phyloP scores from a whole-genome alignment of 1,139 yeast species.

The Scheffersomyces cryptocercus region DNA sequence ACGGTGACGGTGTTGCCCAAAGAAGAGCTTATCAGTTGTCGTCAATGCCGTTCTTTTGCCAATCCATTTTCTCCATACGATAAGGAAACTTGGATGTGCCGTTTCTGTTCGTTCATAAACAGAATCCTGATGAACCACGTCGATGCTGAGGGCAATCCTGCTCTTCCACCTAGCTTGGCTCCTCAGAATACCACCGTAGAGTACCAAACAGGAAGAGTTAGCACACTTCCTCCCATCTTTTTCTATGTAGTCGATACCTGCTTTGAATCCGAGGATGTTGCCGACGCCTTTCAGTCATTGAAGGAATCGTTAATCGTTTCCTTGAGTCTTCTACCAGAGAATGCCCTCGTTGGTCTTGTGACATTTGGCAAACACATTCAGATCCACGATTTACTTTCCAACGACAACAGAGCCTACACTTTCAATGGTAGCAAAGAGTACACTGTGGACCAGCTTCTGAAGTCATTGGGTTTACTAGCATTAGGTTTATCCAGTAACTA shows the following conservation, averaged over 20 bases:
- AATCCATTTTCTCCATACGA: conserved; percentile 53
- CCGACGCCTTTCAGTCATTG: conserved; percentile 45
- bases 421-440: conserved; percentile 66
- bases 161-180: conserved; percentile 33
- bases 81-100: conserved; percentile 62
- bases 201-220: conserved; percentile 50
- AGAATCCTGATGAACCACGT: conserved; percentile 29
- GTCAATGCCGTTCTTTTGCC: conserved; percentile 59
- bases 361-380: conserved; percentile 67
- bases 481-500: conserved; percentile 26
- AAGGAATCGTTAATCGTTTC: conserved; percentile 56
- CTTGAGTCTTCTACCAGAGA: conserved; percentile 59
- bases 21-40: conserved; percentile 42
- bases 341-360: conserved; percentile 58
- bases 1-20: conserved; percentile 36
- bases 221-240: conserved; percentile 52
- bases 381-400: conserved; percentile 55
- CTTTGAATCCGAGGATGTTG: conserved; percentile 46
- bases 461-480: conserved; percentile 53
- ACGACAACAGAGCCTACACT: conserved; percentile 28
- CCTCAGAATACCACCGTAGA: conserved; percentile 59
- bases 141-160: background rate
- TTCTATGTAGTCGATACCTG: conserved; percentile 71
- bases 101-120: conserved; percentile 59
- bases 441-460: conserved; percentile 50